Evolutionary conservation across 441 rosid genomes (phyloP).

Genomic region (Aleurites moluccanus): DNA sequence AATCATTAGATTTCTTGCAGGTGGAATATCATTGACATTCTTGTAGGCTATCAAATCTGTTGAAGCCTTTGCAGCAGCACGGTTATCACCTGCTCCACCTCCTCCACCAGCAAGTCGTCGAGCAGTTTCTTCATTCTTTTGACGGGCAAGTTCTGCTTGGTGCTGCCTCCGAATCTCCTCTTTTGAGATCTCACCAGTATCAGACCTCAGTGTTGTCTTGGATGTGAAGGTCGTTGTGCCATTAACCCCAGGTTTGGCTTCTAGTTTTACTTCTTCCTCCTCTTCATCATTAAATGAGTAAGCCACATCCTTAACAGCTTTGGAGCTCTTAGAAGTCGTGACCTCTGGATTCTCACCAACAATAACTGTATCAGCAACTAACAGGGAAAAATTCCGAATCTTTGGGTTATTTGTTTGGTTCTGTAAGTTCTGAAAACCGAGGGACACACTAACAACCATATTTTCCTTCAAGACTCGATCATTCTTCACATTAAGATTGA

Average conservation of each 20-base stretch:
- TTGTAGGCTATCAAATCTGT: constrained; percentile 76
- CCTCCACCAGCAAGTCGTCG: constrained; percentile 84
- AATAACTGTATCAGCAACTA: constrained; percentile 82
- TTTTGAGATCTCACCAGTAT: constrained; percentile 72
- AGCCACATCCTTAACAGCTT: constrained; percentile 78
- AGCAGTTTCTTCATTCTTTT: constrained; percentile 90
- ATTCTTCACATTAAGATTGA: constrained; percentile 74
- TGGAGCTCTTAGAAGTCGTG: constrained; percentile 60
- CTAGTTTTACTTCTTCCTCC: constrained; percentile 50
- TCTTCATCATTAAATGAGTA: constrained; percentile 89
- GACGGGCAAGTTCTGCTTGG: constrained; percentile 92
- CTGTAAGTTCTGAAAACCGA: constrained; percentile 87
- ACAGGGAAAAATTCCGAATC: constrained; percentile 53
- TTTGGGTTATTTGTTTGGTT: constrained; percentile 52
- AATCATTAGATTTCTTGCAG: constrained; percentile 65
- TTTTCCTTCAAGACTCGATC: constrained; percentile 55
- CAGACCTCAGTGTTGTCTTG: constrained; percentile 85
- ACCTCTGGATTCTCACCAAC: constrained; percentile 57
- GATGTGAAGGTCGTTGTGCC: constrained; percentile 44
- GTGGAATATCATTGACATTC: constrained; percentile 76
- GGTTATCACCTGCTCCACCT: constrained; percentile 49
- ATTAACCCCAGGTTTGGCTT: constrained; percentile 40
- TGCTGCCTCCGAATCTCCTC: constrained; percentile 92
- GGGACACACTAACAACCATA: constrained; percentile 76
- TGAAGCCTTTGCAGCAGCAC: constrained; percentile 50